Base-by-base conservation (phyloP, 768 basidiomycete species). In the Leccinum boreale region DNA sequence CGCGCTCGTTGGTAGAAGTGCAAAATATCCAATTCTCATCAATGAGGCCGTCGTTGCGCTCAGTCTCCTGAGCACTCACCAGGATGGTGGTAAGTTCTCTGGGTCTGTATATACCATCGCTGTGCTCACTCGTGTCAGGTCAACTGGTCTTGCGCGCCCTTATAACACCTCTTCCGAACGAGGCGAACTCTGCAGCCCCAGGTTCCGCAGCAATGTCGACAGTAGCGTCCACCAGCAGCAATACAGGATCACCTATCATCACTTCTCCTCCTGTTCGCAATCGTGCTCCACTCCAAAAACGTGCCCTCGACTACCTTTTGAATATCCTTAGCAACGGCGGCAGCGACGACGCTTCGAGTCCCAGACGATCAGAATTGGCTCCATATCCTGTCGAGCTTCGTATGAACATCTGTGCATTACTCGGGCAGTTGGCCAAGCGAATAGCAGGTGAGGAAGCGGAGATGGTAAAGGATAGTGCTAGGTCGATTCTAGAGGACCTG, bases 1-100 rank as follows among this genome's bases (percentile, higher is more conserved):
- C 1, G 84, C 81, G 55, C 82, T 97, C 56, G 78, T 95, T 17
- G 83, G 83, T 24, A 81, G 87, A 60, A 92, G 91, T 67, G 83
- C 80, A 60, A 88, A 86, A 68, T 93, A 92, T 68, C 88, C 91
- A 1, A 78, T 93, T 42, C 78, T 98, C 31, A 82, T 97, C 54
- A 96, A 94, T 63, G 96, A 98, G 71, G 91, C 88, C 2, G 78
- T 95, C 21, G 83, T 97, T 45, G 90, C 91, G 4, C 73, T 96
- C 58, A 90, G 87, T 44, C 70, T 98, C 51, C 72, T 98, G 57
- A 85, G 85, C 54, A 85, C 85, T 11, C 81, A 85, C 42, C 77
- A 77, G 26, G 72, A 77, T 49, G 90, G 88, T 59, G 85, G 92
- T 90, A 71, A 61, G 84, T 72, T 15, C 17, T 2, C 36, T 24